These are phyloP conservation scores for Dioszegia crocea DNA, from an alignment of 768 basidiomycete species.

Conservation along the genomic window DNA sequence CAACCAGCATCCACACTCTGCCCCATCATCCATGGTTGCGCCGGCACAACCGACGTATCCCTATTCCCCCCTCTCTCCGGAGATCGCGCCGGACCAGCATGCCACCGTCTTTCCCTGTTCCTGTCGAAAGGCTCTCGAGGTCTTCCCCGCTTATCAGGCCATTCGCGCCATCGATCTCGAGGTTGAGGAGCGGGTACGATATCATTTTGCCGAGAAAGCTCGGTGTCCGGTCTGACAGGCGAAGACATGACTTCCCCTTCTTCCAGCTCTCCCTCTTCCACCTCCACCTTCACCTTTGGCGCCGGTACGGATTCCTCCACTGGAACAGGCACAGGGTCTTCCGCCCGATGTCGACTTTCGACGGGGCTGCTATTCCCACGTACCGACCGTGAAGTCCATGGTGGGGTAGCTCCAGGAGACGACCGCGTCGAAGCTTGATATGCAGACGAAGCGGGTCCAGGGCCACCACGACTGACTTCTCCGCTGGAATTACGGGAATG, in stretches of 20 bases:
- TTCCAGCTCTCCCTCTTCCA: constrained; percentile 27
- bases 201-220: constrained; percentile 6
- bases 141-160: not conserved
- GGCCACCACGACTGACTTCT: constrained; percentile 1
- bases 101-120: not conserved
- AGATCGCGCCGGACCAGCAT: not conserved
- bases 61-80: not conserved
- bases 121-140: constrained; percentile 4
- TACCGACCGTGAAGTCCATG: constrained; percentile 13
- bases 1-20: constrained; percentile 12
- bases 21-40: not conserved
- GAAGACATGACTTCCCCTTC: constrained; percentile 39
- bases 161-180: constrained; percentile 2
- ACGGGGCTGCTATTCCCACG: constrained; percentile 27
- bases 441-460: constrained; percentile 1
- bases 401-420: constrained; percentile 7
- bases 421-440: constrained; percentile 12
- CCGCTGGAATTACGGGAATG: constrained; percentile 2
- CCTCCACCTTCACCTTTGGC: not conserved
- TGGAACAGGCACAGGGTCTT: not conserved
- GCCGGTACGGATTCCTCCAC: not conserved
- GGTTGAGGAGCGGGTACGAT: constrained; percentile 8
- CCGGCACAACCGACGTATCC: not conserved
- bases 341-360: not conserved
- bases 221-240: constrained; percentile 3